phyloP scores from a whole-genome alignment of 768 basidiomycete genomes.

The Lactarius akahatsu region DNA sequence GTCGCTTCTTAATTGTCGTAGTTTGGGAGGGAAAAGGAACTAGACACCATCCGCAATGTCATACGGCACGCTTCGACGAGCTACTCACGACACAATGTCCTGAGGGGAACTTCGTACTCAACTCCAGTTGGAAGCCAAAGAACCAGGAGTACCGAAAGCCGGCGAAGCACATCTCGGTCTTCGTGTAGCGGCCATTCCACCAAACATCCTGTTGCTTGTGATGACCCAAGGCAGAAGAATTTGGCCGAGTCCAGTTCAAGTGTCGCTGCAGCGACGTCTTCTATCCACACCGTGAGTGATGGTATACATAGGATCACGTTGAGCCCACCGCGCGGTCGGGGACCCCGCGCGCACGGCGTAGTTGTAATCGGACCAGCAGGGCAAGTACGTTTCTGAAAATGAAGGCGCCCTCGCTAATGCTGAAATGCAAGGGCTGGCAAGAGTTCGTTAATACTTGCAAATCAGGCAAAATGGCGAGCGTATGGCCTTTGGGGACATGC shows the following conservation, averaged over 20 bases:
- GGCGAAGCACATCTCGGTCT: slow-evolving; percentile 42
- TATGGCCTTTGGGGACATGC: slow-evolving; percentile 78
- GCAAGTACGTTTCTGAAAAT: slow-evolving; percentile 37
- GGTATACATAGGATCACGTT: slow-evolving; percentile 47
- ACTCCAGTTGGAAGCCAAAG: slow-evolving; percentile 40
- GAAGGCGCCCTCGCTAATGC: slow-evolving; percentile 6
- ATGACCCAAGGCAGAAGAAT: slow-evolving; percentile 7
- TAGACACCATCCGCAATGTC: slow-evolving; percentile 65
- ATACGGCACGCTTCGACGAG: slow-evolving; percentile 52
- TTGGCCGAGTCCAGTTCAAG: slow-evolving; percentile 13
- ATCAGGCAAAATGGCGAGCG: slow-evolving; percentile 69
- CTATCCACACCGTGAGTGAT: slow-evolving; percentile 39
- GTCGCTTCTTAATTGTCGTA: slow-evolving; percentile 30
- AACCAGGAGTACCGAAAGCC: slow-evolving; percentile 26
- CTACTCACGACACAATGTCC: slow-evolving; percentile 55
- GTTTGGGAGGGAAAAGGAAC: slow-evolving; percentile 72
- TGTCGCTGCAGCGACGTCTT: slow-evolving; percentile 19
- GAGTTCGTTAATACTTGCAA: slow-evolving; percentile 64
- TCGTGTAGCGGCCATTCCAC: slow-evolving; percentile 40
- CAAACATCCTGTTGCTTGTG: background rate
- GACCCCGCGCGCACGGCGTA: slow-evolving; percentile 55
- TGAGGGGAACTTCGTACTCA: slow-evolving; percentile 42
- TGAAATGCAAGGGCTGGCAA: slow-evolving; percentile 58
- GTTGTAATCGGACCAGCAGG: slow-evolving; percentile 65
- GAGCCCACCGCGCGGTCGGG: slow-evolving; percentile 41